Percentiles rank a stretch among this genome's conserved stretches.
These are phyloP conservation scores for Magnusiomyces sp. DNA, from an alignment of 1,139 yeast species.

Conservation along the genomic window DNA sequence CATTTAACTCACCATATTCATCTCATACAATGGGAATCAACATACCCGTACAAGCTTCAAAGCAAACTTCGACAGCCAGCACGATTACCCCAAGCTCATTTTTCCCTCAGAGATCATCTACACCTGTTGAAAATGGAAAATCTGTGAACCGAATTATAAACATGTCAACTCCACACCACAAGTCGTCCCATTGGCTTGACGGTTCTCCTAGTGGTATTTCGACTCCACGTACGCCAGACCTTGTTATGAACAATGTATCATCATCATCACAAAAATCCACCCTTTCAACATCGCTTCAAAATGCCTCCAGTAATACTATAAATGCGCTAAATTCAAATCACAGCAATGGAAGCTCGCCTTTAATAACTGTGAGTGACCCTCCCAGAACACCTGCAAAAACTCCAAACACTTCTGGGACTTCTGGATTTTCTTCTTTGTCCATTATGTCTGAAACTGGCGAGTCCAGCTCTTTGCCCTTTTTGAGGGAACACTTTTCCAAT, in stretches of 20 bases:
- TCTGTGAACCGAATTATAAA: too few species aligned
- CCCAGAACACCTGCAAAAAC: slow-evolving; percentile 27
- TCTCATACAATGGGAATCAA: slow-evolving; percentile 13
- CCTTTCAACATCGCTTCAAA: background rate
- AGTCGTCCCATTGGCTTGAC: slow-evolving; percentile 21
- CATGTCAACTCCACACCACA: slow-evolving; percentile 18
- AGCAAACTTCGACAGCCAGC: slow-evolving; percentile 19
- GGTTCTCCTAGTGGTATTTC: slow-evolving; percentile 20
- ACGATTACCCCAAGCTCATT: slow-evolving; percentile 16
- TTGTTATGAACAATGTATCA: slow-evolving; percentile 13
- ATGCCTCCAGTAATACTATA: background rate
- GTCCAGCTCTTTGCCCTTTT: background rate
- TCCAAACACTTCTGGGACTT: slow-evolving; percentile 12
- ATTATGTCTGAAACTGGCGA: too few species aligned
- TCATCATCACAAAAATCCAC: too few species aligned
- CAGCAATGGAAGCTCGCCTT: background rate
- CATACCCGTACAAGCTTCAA: slow-evolving; percentile 15
- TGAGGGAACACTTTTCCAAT: slow-evolving; percentile 25
- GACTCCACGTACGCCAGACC: slow-evolving; percentile 23
- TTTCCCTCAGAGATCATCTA: slow-evolving; percentile 8
- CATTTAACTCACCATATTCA: too few species aligned
- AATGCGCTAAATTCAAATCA: background rate
- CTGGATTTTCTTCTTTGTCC: background rate
- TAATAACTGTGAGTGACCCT: slow-evolving; percentile 16
- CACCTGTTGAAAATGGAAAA: slow-evolving; percentile 10